Evolutionary conservation across 345 rosid genomes (phyloP).

Genomic region (Euphorbia pulcherrima): DNA sequence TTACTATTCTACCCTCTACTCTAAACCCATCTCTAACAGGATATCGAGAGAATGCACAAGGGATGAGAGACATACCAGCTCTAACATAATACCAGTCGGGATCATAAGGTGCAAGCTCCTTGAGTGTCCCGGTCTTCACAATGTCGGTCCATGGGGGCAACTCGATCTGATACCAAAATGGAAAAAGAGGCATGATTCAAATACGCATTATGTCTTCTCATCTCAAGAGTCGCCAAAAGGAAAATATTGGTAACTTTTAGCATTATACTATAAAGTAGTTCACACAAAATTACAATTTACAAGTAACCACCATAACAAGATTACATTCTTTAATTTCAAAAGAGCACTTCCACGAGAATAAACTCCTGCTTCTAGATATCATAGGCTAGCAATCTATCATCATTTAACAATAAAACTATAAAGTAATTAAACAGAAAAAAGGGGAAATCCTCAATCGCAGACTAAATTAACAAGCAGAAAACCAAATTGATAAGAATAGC

Average conservation of each 20-base stretch:
- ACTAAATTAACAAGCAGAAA: neutral
- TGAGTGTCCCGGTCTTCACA: constrained; percentile 68
- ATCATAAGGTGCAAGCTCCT: constrained; percentile 94
- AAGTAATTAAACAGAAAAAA: no score
- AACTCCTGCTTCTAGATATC: no score
- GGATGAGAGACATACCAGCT: constrained; percentile 36
- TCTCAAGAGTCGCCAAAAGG: neutral
- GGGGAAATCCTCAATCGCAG: neutral
- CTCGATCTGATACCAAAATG: constrained; percentile 47
- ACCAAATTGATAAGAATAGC: neutral
- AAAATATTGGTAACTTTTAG: neutral
- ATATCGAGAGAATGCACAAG: neutral
- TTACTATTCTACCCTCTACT: no score
- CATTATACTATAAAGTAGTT: neutral
- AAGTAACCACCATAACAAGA: neutral
- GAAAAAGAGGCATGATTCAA: neutral
- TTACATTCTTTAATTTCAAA: no score
- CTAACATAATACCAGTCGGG: constrained; percentile 85
- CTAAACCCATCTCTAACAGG: no score
- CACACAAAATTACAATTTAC: no score
- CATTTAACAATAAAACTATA: neutral
- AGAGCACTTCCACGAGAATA: neutral
- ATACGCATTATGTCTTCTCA: neutral
- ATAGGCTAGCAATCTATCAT: no score
- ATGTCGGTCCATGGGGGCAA: constrained; percentile 86